Evolutionary conservation across 257 asterid species (phyloP).

Genomic region (Henckelia pumila): DNA sequence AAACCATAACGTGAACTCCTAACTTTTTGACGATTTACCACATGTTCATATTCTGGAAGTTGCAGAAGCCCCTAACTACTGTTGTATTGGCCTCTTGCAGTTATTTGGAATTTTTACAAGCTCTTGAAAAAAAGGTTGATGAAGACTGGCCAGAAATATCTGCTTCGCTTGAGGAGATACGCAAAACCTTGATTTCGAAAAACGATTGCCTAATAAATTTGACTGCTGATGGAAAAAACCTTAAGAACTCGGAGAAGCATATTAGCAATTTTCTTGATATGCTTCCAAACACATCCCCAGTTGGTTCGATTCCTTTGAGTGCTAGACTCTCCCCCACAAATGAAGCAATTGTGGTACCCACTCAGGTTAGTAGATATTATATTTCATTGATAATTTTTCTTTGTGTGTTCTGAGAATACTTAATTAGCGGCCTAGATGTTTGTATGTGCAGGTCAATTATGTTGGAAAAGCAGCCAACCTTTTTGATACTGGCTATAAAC

Average conservation of each 20-base stretch:
- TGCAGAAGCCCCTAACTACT: slow-evolving; percentile 13
- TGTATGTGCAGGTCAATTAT: slow-evolving; percentile 71
- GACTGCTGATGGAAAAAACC: slow-evolving; percentile 84
- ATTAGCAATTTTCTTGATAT: slow-evolving; percentile 73
- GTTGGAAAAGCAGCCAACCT: slow-evolving; percentile 98
- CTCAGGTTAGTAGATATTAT: slow-evolving; percentile 60
- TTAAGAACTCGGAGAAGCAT: slow-evolving; percentile 58
- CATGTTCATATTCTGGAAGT: not conserved
- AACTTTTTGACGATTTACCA: not conserved
- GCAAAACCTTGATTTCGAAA: slow-evolving; percentile 67
- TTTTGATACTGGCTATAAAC: slow-evolving; percentile 83
- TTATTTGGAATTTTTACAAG: slow-evolving; percentile 79
- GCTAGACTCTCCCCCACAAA: slow-evolving; percentile 62
- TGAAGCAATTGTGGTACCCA: slow-evolving; percentile 94
- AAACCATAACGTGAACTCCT: slow-evolving; percentile 11
- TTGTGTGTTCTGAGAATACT: slow-evolving; percentile 11
- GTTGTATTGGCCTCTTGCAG: slow-evolving; percentile 46
- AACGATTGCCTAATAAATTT: slow-evolving; percentile 79
- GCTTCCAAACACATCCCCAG: slow-evolving; percentile 70
- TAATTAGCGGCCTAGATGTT: slow-evolving; percentile 20
- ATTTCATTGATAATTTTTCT: slow-evolving; percentile 9
- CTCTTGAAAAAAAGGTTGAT: slow-evolving; percentile 76
- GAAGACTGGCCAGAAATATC: slow-evolving; percentile 79
- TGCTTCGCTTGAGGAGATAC: slow-evolving; percentile 91
- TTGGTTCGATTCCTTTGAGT: slow-evolving; percentile 57